phyloP scores from a whole-genome alignment of 768 basidiomycete species.

The Mycena polygramma region DNA sequence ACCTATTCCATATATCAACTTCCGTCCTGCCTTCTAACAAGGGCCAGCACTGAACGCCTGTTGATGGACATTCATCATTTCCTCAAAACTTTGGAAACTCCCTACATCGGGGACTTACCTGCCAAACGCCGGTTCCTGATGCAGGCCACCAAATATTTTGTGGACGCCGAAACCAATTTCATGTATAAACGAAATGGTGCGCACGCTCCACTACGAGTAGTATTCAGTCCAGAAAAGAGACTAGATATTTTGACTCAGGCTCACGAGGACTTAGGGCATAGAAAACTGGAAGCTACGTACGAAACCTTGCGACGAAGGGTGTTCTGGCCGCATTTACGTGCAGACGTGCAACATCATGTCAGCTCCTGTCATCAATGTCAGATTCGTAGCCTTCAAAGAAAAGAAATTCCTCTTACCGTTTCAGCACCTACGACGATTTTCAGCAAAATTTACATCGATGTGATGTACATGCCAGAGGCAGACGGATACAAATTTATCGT shows the following conservation, averaged over 20 bases:
- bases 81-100: conserved; percentile 5
- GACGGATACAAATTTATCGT: not conserved
- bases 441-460: not conserved
- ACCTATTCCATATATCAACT: not conserved
- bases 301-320: not conserved
- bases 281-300: conserved; percentile 1
- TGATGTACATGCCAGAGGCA: not conserved
- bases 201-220: not conserved
- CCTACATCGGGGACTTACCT: not conserved
- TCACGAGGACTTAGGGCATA: conserved; percentile 8
- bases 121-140: not conserved
- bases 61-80: conserved; percentile 10
- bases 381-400: conserved; percentile 19
- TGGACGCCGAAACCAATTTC: not conserved
- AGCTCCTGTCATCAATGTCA: conserved; percentile 47
- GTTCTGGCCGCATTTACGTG: conserved; percentile 14
- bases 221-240: conserved; percentile 3
- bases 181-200: conserved; percentile 3
- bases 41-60: conserved; percentile 3
- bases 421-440: not conserved
- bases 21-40: conserved; percentile 2
- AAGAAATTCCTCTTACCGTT: conserved; percentile 34
- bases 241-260: conserved; percentile 3
- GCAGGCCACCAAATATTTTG: conserved; percentile 6
- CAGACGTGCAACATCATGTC: conserved; percentile 42